These are phyloP conservation scores for Aspergillus quadrilineatus DNA, from an alignment of 2,329 filamentous ascomycete genomes.

Conservation along the genomic window DNA sequence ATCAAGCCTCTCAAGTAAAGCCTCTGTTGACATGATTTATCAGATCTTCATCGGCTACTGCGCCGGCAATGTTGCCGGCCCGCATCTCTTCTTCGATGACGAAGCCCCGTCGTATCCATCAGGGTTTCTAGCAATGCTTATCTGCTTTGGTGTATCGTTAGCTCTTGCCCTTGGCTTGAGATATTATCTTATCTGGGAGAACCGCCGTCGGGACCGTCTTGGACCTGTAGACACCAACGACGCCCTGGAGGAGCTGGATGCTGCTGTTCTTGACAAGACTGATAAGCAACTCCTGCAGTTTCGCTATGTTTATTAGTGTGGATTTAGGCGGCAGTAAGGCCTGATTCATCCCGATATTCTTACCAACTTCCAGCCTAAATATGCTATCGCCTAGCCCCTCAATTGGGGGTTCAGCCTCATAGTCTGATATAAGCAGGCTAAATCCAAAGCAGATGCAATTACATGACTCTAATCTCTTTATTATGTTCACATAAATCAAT, in stretches of 20 bases:
- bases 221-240: background rate
- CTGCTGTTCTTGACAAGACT: constrained; percentile 6
- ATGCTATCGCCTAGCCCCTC: too few species aligned
- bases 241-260: constrained; percentile 1
- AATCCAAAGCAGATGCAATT: too few species aligned
- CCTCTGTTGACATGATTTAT: too few species aligned
- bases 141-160: constrained; percentile 7
- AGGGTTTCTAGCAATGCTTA: constrained; percentile 19
- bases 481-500: too few species aligned
- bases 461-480: too few species aligned
- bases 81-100: constrained; percentile 44
- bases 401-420: too few species aligned
- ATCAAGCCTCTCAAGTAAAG: background rate
- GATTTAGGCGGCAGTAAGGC: too few species aligned
- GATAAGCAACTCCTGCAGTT: constrained; percentile 9
- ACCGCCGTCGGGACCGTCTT: constrained; percentile 1
- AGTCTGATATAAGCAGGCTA: too few species aligned
- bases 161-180: background rate
- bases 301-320: constrained; percentile 13
- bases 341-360: too few species aligned
- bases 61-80: constrained; percentile 46
- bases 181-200: constrained; percentile 11
- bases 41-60: constrained; percentile 44
- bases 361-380: too few species aligned
- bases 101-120: constrained; percentile 38